Conservation (phyloP, 2,329 filamentous ascomycete genomes). For the Chrysoporthe cubensis region DNA sequence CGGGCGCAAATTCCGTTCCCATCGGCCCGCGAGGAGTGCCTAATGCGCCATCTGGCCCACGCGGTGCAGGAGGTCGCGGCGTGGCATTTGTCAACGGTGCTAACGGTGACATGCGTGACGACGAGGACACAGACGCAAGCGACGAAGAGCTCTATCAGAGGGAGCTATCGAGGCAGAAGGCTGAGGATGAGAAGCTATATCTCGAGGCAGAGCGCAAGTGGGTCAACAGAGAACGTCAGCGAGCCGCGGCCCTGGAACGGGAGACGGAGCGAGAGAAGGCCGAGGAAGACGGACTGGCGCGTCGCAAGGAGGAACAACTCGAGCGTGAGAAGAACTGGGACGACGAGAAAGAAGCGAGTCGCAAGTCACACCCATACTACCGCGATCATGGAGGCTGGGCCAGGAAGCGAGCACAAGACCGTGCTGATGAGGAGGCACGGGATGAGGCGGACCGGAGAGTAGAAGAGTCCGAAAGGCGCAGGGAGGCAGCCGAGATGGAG, state of each 20-base stretch:
- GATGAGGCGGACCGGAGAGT: constrained; percentile 83
- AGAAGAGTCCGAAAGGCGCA: constrained; percentile 75
- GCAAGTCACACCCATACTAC: constrained; percentile 82
- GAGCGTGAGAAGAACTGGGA: constrained; percentile 73
- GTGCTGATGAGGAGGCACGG: constrained; percentile 71
- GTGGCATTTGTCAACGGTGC: constrained; percentile 84
- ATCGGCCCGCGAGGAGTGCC: constrained; percentile 72
- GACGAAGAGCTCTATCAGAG: constrained; percentile 83
- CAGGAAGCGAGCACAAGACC: constrained; percentile 75
- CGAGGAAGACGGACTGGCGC: constrained; percentile 68
- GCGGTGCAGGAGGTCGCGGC: constrained; percentile 58
- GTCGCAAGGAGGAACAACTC: constrained; percentile 72
- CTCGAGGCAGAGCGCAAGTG: constrained; percentile 86
- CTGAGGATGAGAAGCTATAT: constrained; percentile 80
- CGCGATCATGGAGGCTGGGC: constrained; percentile 84
- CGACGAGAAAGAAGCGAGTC: constrained; percentile 78
- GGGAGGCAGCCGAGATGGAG: constrained; percentile 73
- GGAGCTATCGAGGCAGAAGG: constrained; percentile 69
- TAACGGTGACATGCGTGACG: constrained; percentile 69
- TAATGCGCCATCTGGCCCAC: constrained; percentile 72
- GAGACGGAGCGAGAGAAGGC: constrained; percentile 81
- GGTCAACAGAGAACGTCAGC: constrained; percentile 84
- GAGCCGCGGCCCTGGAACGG: constrained; percentile 82
- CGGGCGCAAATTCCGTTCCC: constrained; percentile 74
- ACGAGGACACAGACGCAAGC: constrained; percentile 85